Evolutionary conservation across 345 rosid genomes (phyloP).

Genomic region (Eucalyptus cloeziana): DNA sequence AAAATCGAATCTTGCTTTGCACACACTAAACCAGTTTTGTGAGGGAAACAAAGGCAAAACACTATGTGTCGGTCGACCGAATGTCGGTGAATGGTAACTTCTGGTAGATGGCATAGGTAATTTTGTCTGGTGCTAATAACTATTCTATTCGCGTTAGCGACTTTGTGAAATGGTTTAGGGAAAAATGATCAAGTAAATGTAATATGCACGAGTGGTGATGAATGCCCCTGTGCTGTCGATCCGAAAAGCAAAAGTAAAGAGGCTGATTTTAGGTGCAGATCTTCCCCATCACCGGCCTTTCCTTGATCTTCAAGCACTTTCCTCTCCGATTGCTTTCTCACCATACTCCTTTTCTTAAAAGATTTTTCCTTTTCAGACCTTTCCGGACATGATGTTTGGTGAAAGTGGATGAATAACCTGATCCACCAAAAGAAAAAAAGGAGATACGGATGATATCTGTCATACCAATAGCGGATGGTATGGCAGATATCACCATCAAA

Average conservation of each 20-base stretch:
- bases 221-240: background rate
- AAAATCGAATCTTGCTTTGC: background rate
- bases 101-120: background rate
- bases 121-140: background rate
- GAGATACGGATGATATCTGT: background rate
- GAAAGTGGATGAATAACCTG: background rate
- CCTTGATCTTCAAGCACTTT: background rate
- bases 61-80: background rate
- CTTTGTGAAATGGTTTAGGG: background rate
- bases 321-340: background rate
- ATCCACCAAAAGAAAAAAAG: background rate
- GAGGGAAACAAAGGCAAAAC: background rate
- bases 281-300: background rate
- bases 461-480: background rate
- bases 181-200: background rate
- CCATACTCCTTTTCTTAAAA: background rate
- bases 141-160: background rate
- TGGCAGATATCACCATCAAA: rapidly evolving
- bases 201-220: background rate
- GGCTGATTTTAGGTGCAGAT: background rate
- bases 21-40: background rate
- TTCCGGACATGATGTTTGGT: background rate
- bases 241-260: background rate
- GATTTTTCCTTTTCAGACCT: background rate
- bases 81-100: background rate